These are phyloP conservation scores for Mycosphaerella sp. DNA, from an alignment of 2,329 filamentous ascomycete genomes.

Conservation along the genomic window DNA sequence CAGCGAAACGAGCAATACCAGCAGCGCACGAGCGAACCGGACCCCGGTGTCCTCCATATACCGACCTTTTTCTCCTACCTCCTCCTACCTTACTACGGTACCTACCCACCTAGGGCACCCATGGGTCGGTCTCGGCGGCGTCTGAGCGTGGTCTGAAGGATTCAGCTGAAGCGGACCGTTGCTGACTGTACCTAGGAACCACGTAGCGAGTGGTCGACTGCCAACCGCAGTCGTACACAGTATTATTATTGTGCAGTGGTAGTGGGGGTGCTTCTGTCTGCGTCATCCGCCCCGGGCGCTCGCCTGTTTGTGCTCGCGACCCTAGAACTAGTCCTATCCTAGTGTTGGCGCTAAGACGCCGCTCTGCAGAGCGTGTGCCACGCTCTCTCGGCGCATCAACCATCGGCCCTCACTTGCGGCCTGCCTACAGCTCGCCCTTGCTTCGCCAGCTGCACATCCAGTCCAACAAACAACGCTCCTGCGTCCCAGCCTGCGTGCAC, in stretches of 20 bases:
- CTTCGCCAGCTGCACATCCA: constrained; percentile 4
- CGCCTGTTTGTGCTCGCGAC: background rate
- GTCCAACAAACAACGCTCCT: constrained; percentile 9
- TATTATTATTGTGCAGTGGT: background rate
- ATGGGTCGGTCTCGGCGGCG: background rate
- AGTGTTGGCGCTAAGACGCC: background rate
- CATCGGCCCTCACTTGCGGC: constrained; percentile 8
- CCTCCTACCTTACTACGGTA: background rate
- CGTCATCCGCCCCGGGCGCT: constrained; percentile 2
- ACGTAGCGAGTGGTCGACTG: background rate
- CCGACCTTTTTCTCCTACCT: too few species aligned
- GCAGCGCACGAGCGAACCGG: background rate
- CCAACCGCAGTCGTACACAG: background rate
- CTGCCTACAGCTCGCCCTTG: constrained; percentile 4
- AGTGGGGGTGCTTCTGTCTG: background rate
- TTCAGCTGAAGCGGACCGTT: background rate
- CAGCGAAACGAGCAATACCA: background rate
- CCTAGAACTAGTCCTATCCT: background rate
- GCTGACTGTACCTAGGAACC: background rate
- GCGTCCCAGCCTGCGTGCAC: constrained; percentile 10
- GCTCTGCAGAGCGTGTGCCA: constrained; percentile 2
- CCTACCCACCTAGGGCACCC: background rate
- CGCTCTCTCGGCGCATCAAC: constrained; percentile 3
- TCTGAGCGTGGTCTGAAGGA: background rate
- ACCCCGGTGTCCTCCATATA: background rate